Base-by-base conservation (phyloP, 2,329 filamentous ascomycete genomes). In the Venturia nashicola region DNA sequence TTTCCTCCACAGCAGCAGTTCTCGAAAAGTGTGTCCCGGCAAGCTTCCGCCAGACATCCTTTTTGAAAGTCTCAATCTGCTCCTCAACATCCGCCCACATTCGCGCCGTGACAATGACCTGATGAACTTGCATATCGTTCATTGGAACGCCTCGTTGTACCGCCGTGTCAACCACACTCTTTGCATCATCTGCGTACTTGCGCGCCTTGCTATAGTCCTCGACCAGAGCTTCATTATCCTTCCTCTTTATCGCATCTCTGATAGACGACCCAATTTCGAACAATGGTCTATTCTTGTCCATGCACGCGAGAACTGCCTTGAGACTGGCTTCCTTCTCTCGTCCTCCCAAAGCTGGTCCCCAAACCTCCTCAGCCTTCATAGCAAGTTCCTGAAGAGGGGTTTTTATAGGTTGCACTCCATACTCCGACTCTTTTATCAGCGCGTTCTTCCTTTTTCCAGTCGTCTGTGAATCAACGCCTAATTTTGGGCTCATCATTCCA, bases 31-130 rank as follows among this genome's bases (percentile, higher is more conserved):
- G 87, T 11, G 87, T 82, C 43, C 85, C 84, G 46, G 87, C 85
- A 61, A 99, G 80, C 68, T 84, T 86, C 71, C 87, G 87, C 92
- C 94, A 97, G 8, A 95, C 79, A 64, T 96, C 91, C 14, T 90
- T 83, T 76, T 97, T 97, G 77, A 97, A 95, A 2, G 79, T 75
- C 67, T 92, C 86, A 23, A 97, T 86, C 70, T 97, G 93, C 59
- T 90, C 85, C 66, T 95, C 88, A 11, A 97, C 90, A 73, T 97
- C 92, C 67, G 89, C 83, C 94, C 94, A 99, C 88, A 99, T 95
- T 61, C 92, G 86, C 7, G 89, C 92, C 8, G 92, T 92, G 59
- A 96, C 82, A 57, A 99, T 79, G 66, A 99, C 87, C 66, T 91
- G 88, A 72, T 96, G 90, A 14, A 94, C 83, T 71, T 97, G 87